A percentile compares a stretch with the other conserved stretches of the same genome.
Conservation (phyloP, 1,139 yeast species). For the Candida albicans region DNA sequence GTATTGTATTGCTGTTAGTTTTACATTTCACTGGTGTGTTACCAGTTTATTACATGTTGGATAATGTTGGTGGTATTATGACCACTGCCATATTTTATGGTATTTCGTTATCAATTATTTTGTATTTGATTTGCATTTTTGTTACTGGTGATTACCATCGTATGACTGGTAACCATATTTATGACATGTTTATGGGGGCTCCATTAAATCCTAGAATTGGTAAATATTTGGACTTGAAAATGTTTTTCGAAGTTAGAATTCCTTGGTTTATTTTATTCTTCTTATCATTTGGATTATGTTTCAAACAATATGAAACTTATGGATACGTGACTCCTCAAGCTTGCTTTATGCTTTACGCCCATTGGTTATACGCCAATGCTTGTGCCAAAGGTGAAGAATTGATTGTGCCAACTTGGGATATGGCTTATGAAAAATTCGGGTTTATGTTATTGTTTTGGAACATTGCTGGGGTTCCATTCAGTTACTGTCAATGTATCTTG, state of each 20-base stretch:
- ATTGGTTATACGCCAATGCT: conserved; percentile 94
- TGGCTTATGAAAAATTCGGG: conserved; percentile 98
- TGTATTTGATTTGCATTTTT: conserved; percentile 64
- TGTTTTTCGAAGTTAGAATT: conserved; percentile 95
- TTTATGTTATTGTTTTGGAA: conserved; percentile 98
- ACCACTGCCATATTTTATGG: conserved; percentile 85
- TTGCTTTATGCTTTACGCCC: conserved; percentile 71
- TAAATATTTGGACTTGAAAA: conserved; percentile 78
- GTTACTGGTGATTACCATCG: conserved; percentile 77
- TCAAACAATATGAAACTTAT: conserved; percentile 76
- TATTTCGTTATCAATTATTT: conserved; percentile 56
- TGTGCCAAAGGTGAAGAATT: conserved; percentile 97
- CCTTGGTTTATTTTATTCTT: conserved; percentile 95
- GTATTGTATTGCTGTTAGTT: conserved; percentile 55
- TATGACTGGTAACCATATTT: conserved; percentile 87
- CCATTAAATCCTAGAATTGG: conserved; percentile 96
- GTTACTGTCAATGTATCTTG: conserved; percentile 91
- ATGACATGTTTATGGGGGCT: conserved; percentile 96
- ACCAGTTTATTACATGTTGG: conserved; percentile 71
- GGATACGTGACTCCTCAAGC: conserved; percentile 83
- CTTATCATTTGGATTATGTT: conserved; percentile 68
- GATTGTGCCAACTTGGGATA: conserved; percentile 98
- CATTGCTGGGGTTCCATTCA: conserved; percentile 98
- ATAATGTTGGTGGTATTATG: conserved; percentile 89
- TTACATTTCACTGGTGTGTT: conserved; percentile 76